Evolutionary conservation across 306 rosid species (phyloP).

Genomic region (Benincasa hispida): DNA sequence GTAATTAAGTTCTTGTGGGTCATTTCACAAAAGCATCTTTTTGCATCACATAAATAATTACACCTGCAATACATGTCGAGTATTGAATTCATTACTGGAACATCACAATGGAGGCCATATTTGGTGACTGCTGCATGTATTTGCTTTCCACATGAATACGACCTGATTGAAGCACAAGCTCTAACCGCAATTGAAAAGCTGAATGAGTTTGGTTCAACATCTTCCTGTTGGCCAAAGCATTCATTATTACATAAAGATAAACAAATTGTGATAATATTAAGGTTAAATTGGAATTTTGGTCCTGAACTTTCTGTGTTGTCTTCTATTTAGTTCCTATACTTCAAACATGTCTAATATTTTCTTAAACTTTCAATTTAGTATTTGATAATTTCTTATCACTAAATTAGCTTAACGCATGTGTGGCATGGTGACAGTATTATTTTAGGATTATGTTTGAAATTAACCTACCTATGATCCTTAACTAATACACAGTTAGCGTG

Average conservation of each 20-base stretch:
- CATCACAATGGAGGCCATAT: slow-evolving; percentile 38
- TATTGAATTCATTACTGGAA: slow-evolving; percentile 63
- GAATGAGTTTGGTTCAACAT: slow-evolving; percentile 39
- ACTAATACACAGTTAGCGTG: background rate
- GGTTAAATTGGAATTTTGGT: background rate
- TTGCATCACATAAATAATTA: slow-evolving; percentile 40
- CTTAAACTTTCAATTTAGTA: background rate
- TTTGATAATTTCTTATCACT: background rate
- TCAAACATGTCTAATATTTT: background rate
- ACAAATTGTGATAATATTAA: background rate
- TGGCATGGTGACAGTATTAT: background rate
- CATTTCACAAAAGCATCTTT: slow-evolving; percentile 43
- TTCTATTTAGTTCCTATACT: background rate
- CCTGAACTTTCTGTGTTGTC: background rate
- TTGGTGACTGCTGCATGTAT: slow-evolving; percentile 56
- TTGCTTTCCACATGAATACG: slow-evolving; percentile 38
- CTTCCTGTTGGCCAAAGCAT: slow-evolving; percentile 47
- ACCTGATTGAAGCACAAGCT: slow-evolving; percentile 51
- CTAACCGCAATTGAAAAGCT: slow-evolving; percentile 68
- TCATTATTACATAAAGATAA: background rate
- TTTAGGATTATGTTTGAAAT: background rate
- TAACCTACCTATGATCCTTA: background rate
- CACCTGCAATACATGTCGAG: slow-evolving; percentile 76
- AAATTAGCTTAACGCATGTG: background rate
- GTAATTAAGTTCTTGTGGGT: slow-evolving; percentile 44